These are phyloP conservation scores for Cryptosporidium baileyi DNA, from an alignment of 169 alveolate genomes.

Conservation along the genomic window DNA sequence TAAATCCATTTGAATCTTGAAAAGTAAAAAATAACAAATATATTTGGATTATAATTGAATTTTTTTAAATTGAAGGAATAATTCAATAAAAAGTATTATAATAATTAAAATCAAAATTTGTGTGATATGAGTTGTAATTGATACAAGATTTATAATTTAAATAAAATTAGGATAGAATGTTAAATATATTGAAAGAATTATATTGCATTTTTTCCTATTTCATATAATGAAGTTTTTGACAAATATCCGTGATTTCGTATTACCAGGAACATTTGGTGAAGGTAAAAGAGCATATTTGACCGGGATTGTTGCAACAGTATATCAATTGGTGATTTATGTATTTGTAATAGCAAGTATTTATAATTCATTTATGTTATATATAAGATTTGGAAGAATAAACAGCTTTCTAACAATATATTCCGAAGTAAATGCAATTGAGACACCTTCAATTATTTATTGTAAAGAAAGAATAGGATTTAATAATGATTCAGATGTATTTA, in stretches of 20 bases:
- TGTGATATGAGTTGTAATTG: too few species aligned
- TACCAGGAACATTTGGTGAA: constrained; percentile 63
- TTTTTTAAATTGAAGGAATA: too few species aligned
- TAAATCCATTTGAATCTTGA: too few species aligned
- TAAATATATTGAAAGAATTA: too few species aligned
- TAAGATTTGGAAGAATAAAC: constrained; percentile 52
- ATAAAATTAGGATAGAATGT: too few species aligned
- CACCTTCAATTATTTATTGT: constrained; percentile 46
- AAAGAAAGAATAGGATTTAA: not conserved
- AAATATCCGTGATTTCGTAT: constrained; percentile 27
- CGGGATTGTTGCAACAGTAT: constrained; percentile 40
- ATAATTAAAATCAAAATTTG: too few species aligned
- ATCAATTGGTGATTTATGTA: constrained; percentile 25
- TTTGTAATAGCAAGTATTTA: constrained; percentile 48
- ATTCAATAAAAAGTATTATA: too few species aligned
- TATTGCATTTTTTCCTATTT: too few species aligned
- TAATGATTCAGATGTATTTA: constrained; percentile 4
- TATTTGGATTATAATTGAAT: too few species aligned
- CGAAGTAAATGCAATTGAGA: constrained; percentile 51
- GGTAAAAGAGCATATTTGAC: constrained; percentile 55
- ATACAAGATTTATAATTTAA: too few species aligned
- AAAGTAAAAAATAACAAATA: too few species aligned
- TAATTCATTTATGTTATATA: constrained; percentile 39
- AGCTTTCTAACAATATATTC: constrained; percentile 63
- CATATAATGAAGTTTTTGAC: not conserved